Percentiles rank a stretch among this genome's conserved stretches.
Evolutionary conservation across 441 rosid species (phyloP).

Genomic region (Croton laevigatus): DNA sequence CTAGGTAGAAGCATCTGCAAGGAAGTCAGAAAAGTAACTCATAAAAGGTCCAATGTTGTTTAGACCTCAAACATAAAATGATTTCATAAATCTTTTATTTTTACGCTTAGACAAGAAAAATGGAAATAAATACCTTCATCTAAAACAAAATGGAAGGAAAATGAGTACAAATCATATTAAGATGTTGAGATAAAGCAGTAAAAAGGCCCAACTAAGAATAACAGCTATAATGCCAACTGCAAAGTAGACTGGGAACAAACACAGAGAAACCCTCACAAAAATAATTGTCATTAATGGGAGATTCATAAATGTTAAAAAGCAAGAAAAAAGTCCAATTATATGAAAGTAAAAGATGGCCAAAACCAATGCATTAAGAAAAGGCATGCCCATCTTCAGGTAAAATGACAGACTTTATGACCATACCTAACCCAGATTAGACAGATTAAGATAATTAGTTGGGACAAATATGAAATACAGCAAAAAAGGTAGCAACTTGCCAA

Average conservation of each 20-base stretch:
- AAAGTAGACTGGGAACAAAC: not conserved
- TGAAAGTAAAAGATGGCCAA: not conserved
- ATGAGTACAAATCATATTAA: not conserved
- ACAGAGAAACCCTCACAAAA: not conserved
- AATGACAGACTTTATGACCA: not conserved
- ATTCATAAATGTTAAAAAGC: not conserved
- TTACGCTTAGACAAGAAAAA: not conserved
- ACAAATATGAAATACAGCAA: not conserved
- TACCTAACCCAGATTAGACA: not conserved
- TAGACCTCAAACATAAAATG: not conserved
- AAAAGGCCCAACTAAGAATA: not conserved
- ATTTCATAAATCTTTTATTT: not conserved
- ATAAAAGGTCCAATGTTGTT: not conserved
- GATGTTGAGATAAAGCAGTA: not conserved
- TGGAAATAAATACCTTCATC: not conserved
- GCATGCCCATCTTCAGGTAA: not conserved
- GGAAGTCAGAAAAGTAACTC: slow-evolving; percentile 12
- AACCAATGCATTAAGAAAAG: not conserved
- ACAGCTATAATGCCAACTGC: not conserved
- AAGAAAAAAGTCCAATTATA: not conserved
- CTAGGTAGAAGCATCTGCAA: slow-evolving; percentile 91
- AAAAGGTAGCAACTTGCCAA: not conserved
- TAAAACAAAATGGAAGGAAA: not conserved
- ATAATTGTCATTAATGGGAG: not conserved
- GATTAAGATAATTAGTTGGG: not conserved